Percentiles rank a stretch among this genome's conserved stretches.
Evolutionary conservation across 2,329 filamentous ascomycete genomes (phyloP).

Genomic region (Venturia carpophila): DNA sequence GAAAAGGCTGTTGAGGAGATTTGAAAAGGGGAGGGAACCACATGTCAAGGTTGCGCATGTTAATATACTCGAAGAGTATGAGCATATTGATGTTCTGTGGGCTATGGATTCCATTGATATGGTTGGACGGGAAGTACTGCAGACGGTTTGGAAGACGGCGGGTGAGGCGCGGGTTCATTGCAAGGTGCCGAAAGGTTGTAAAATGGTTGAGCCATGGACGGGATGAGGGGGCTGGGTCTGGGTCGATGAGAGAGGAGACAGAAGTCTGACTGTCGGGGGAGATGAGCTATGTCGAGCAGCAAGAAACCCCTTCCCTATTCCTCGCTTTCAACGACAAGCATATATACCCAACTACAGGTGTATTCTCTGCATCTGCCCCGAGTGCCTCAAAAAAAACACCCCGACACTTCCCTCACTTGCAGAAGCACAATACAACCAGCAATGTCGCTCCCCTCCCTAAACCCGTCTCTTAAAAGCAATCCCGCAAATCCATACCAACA

Average conservation of each 20-base stretch:
- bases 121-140: constrained; percentile 8
- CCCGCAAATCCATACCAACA: too few species aligned
- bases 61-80: constrained; percentile 11
- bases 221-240: neutral
- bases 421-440: too few species aligned
- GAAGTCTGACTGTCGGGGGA: too few species aligned
- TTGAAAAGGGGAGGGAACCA: constrained; percentile 8
- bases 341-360: too few species aligned
- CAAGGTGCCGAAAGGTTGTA: neutral
- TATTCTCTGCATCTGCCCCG: too few species aligned
- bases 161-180: neutral
- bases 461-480: too few species aligned
- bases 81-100: constrained; percentile 15
- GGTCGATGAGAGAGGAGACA: neutral
- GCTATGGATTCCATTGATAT: constrained; percentile 10
- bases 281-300: too few species aligned
- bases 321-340: too few species aligned
- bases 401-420: too few species aligned
- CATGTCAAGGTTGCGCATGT: constrained; percentile 13
- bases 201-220: neutral
- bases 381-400: too few species aligned
- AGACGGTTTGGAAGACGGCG: constrained; percentile 11
- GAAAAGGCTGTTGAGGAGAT: constrained; percentile 5
- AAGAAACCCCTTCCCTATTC: too few species aligned
- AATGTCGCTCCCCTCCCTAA: too few species aligned